Percentiles rank a stretch among this genome's conserved stretches.
phyloP scores from a whole-genome alignment of 306 rosid genomes.

The Vigna unguiculata region DNA sequence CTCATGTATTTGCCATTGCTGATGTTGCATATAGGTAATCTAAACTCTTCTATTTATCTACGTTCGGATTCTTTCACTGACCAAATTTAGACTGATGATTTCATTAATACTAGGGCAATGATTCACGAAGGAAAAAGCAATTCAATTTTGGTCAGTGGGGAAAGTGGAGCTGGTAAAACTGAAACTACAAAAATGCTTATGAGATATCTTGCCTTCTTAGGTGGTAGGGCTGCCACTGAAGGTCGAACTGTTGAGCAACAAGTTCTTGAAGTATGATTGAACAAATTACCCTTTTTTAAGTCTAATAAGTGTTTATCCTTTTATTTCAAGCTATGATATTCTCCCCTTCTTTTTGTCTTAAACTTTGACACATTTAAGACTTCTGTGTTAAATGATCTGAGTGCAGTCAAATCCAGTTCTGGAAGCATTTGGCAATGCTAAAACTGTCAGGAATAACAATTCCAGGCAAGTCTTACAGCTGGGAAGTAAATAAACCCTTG shows the following conservation, averaged over 20 bases:
- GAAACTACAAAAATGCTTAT: slow-evolving; percentile 99
- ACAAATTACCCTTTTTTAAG: slow-evolving; percentile 19
- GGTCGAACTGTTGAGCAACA: slow-evolving; percentile 98
- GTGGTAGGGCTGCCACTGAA: slow-evolving; percentile 94
- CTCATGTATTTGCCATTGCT: slow-evolving; percentile 99
- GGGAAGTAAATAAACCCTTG: slow-evolving; percentile 35
- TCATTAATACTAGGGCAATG: slow-evolving; percentile 81
- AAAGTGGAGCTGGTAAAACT: slow-evolving; percentile 99
- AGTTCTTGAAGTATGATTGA: slow-evolving; percentile 90
- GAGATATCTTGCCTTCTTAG: slow-evolving; percentile 95
- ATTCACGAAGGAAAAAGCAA: slow-evolving; percentile 86
- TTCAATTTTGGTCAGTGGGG: slow-evolving; percentile 98
- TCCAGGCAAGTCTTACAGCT: slow-evolving; percentile 75
- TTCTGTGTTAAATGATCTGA: slow-evolving; percentile 42
- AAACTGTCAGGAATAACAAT: slow-evolving; percentile 97
- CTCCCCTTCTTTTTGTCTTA: neutral
- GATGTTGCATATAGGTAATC: slow-evolving; percentile 95
- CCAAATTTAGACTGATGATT: slow-evolving; percentile 37
- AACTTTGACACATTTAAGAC: slow-evolving; percentile 38
- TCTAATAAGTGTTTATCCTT: slow-evolving; percentile 7
- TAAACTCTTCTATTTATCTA: slow-evolving; percentile 31
- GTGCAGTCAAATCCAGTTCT: slow-evolving; percentile 99
- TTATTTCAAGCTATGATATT: neutral
- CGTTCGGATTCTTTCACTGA: slow-evolving; percentile 34
- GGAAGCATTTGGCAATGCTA: slow-evolving; percentile 99